Base-by-base conservation (phyloP, 2,329 filamentous ascomycete species). In the Onygena corvina region DNA sequence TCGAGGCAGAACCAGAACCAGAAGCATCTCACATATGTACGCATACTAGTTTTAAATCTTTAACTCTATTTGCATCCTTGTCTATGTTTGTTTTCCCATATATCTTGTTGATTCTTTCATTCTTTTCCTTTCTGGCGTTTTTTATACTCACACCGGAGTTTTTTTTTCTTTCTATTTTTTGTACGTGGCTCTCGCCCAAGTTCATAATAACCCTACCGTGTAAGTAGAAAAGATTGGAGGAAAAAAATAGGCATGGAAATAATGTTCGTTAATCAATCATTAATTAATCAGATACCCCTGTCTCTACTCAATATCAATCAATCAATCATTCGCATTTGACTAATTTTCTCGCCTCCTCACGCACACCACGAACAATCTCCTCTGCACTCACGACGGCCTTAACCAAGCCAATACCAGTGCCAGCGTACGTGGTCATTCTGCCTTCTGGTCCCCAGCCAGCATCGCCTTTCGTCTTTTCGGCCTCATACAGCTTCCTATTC, bases 371-470 rank as follows among this genome's bases (percentile, higher is more conserved):
- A 2, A 78, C 71, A 57, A 83, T 77, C 7, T 75, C 69, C 9
- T 60, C 67, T 2, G 76, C 78, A 12, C 65, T 59, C 55, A 69
- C 68, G 1, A 76, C 65, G 33, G 71, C 62, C 40, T 62, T 74
- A 1, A 81, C 68, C 52, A 83, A 64, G 0, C 80, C 80, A 11
- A 83, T 74, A 0, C 72, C 79, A 16, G 75, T 75, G 3, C 80
- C 79, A 11, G 76, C 78, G 68, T 81, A 83, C 7, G 76, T 76
- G 3, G 76, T 79, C 66, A 81, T 66, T 51, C 79, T 69, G 3
- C 71, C 76, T 7, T 71, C 61, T 0, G 64, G 64, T 20, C 76
- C 77, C 74, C 76, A 74, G 3, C 71, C 76, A 4, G 71, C 62
- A 2, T 64, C 64, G 73, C 73, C 45, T 75, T 68, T 12, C 57